Conservation (phyloP, 495 filamentous ascomycete species). For the Niebla homalea region DNA sequence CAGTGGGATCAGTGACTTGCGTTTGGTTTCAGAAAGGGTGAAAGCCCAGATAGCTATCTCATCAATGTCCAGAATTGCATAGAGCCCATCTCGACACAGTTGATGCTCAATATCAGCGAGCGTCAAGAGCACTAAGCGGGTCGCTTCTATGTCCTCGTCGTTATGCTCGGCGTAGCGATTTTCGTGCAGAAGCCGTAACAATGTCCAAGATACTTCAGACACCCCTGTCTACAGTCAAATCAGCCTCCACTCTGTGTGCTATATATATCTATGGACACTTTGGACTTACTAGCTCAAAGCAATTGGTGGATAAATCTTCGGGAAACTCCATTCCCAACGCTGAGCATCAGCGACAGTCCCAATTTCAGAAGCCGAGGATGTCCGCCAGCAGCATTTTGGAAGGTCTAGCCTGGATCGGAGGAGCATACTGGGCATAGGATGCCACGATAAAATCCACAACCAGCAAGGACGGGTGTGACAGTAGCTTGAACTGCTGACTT, state of each 20-base stretch:
- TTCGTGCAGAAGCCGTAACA: not conserved
- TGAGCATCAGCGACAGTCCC: not conserved
- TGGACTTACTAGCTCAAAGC: constrained; percentile 16
- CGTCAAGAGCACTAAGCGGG: not conserved
- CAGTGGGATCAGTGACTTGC: not conserved
- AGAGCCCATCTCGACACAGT: constrained; percentile 1
- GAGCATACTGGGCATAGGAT: too few relatives aligned
- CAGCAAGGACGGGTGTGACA: too few relatives aligned
- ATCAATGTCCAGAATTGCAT: constrained; percentile 2
- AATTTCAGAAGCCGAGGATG: too few relatives aligned
- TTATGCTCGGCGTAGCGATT: not conserved
- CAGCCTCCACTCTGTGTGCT: not conserved
- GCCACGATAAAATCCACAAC: too few relatives aligned
- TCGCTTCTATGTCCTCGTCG: not conserved
- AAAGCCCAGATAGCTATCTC: constrained; percentile 10
- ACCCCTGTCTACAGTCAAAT: not conserved
- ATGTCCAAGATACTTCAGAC: not conserved
- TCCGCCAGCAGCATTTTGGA: too few relatives aligned
- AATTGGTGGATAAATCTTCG: constrained; percentile 15
- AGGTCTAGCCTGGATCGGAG: too few relatives aligned
- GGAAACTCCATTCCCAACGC: constrained; percentile 13
- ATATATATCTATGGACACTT: not conserved
- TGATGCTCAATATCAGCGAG: not conserved
- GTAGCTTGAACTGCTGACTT: too few relatives aligned
- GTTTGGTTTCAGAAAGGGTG: constrained; percentile 2